phyloP scores from a whole-genome alignment of 495 filamentous ascomycete species.

The Cetradonia linearis region DNA sequence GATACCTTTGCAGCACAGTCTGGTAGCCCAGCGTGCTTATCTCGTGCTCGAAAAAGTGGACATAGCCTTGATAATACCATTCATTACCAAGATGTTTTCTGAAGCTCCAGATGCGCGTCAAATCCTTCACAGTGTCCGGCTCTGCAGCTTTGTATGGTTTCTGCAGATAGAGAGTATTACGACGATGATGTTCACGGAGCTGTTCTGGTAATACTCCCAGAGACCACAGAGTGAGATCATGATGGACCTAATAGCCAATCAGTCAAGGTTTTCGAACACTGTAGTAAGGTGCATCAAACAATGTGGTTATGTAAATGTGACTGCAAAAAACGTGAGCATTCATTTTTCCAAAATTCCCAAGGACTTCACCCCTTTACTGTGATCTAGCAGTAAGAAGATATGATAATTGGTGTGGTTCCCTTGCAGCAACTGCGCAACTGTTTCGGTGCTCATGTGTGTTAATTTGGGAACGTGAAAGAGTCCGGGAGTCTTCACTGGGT shows the following conservation, averaged over 20 bases:
- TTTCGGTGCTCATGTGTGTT: constrained; percentile 8
- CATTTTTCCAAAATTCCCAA: background rate
- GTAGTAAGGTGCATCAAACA: background rate
- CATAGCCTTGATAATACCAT: constrained; percentile 8
- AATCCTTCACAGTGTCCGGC: background rate
- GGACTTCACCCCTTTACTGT: constrained; percentile 11
- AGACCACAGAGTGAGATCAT: constrained; percentile 13
- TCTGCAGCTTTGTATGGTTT: background rate
- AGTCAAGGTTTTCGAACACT: background rate
- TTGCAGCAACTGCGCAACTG: background rate
- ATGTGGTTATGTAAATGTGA: constrained; percentile 14
- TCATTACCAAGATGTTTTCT: constrained; percentile 3
- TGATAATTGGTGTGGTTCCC: constrained; percentile 11
- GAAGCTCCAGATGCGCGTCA: constrained; percentile 6
- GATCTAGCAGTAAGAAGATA: constrained; percentile 13
- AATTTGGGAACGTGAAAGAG: background rate
- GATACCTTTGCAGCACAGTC: constrained; percentile 17
- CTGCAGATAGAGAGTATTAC: constrained; percentile 11
- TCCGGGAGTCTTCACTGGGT: constrained; percentile 15
- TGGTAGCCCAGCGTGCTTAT: constrained; percentile 11
- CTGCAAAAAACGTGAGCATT: background rate
- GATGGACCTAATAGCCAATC: background rate
- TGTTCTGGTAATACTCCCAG: constrained; percentile 10
- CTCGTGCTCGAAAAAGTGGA: constrained; percentile 13
- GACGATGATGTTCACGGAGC: constrained; percentile 6